Conservation (phyloP, 148 eudicot genomes). For the Polygonum maritimum region DNA sequence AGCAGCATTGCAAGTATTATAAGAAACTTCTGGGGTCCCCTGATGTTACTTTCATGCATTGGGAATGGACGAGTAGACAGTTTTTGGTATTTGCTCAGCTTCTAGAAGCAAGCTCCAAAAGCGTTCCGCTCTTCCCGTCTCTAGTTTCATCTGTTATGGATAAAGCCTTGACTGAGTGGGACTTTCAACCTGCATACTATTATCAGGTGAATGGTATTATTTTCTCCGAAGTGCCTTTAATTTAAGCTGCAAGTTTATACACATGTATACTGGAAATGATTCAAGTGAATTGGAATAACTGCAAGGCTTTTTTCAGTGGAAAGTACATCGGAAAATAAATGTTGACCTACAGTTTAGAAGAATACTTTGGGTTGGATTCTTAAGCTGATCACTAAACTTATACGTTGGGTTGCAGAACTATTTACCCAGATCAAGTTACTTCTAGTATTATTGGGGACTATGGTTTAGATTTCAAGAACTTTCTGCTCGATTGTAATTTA, state of each 20-base stretch:
- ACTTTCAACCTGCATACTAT: constrained; percentile 69
- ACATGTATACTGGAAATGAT: neutral
- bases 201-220: constrained; percentile 50
- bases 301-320: neutral
- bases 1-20: constrained; percentile 62
- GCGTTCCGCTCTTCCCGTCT: constrained; percentile 37
- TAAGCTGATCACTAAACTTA: neutral
- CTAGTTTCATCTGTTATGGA: constrained; percentile 36
- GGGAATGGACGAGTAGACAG: constrained; percentile 98
- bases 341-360: neutral
- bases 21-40: constrained; percentile 64
- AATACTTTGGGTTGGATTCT: neutral
- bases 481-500: neutral
- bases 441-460: neutral
- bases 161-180: constrained; percentile 64
- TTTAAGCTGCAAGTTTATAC: neutral
- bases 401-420: neutral
- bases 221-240: neutral
- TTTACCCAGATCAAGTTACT: neutral
- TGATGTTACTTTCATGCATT: constrained; percentile 83
- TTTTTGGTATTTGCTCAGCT: constrained; percentile 92
- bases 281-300: neutral
- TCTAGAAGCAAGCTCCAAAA: constrained; percentile 72
- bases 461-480: neutral
- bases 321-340: neutral